Evolutionary conservation across 1,284 basidiomycete species (phyloP).

Genomic region (Grifola frondosa): DNA sequence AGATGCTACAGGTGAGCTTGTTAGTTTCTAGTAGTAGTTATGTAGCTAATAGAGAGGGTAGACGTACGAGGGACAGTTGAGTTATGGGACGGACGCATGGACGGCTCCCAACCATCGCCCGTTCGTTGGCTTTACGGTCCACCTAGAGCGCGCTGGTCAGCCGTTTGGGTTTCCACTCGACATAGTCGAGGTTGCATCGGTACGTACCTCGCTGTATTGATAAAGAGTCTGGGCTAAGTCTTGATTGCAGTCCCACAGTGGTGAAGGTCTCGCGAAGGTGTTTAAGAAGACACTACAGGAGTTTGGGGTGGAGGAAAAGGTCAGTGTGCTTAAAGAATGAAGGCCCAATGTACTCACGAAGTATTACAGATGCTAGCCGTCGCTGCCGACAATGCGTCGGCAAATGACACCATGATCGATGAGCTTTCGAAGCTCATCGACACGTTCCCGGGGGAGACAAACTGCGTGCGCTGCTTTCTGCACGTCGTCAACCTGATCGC

Average conservation of each 20-base stretch:
- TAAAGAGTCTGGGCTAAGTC: conserved; percentile 9
- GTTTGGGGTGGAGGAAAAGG: conserved; percentile 34
- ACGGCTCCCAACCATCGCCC: conserved; percentile 31
- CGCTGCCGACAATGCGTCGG: conserved; percentile 31
- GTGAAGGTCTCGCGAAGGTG: conserved; percentile 25
- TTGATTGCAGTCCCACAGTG: conserved; percentile 21
- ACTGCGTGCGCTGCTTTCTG: conserved; percentile 31
- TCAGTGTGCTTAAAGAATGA: conserved; percentile 22
- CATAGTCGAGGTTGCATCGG: conserved; percentile 10
- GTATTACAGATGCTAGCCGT: conserved; percentile 9
- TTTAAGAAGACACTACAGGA: conserved; percentile 29
- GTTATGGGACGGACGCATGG: conserved; percentile 33
- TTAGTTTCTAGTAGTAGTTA: no score
- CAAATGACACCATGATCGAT: conserved; percentile 33
- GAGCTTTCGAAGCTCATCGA: conserved; percentile 22
- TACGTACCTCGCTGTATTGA: conserved; percentile 22
- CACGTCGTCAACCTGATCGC: conserved; percentile 36
- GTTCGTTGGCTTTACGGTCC: conserved; percentile 26
- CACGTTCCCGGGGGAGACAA: conserved; percentile 19
- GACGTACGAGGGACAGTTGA: conserved; percentile 21
- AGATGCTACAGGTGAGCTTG: conserved; percentile 5
- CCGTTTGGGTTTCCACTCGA: conserved; percentile 21
- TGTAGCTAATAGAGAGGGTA: no score
- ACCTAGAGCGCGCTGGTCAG: conserved; percentile 26
- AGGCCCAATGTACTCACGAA: neutral